phyloP scores from a whole-genome alignment of 768 basidiomycete species.

The Leccinum longicurvipes region DNA sequence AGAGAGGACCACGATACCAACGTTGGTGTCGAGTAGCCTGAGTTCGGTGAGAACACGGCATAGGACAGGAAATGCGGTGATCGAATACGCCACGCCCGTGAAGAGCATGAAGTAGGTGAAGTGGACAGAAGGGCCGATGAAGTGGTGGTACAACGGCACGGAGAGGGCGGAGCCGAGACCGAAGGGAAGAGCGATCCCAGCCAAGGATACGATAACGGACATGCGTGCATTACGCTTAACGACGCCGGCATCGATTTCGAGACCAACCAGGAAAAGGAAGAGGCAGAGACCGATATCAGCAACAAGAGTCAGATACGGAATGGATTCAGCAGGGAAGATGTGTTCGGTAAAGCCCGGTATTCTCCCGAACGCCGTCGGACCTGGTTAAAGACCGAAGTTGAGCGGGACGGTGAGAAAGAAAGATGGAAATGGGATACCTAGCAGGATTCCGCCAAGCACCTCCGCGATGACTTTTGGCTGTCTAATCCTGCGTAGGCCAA shows the following conservation, averaged over 20 bases:
- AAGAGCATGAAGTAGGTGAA: slow-evolving; percentile 95
- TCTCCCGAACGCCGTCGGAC: slow-evolving; percentile 63
- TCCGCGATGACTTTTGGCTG: slow-evolving; percentile 89
- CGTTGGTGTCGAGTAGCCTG: slow-evolving; percentile 85
- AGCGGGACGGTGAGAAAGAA: neutral
- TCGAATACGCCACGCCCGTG: slow-evolving; percentile 86
- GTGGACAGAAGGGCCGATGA: slow-evolving; percentile 61
- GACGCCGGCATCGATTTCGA: slow-evolving; percentile 80
- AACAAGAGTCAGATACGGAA: slow-evolving; percentile 77
- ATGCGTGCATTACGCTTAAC: slow-evolving; percentile 75
- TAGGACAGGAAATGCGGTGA: slow-evolving; percentile 83
- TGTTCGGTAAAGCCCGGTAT: slow-evolving; percentile 86
- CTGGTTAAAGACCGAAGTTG: slow-evolving; percentile 3
- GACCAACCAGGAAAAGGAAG: slow-evolving; percentile 90
- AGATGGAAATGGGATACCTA: slow-evolving; percentile 55
- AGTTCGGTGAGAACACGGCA: slow-evolving; percentile 89
- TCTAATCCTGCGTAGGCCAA: slow-evolving; percentile 65
- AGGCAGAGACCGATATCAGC: slow-evolving; percentile 87
- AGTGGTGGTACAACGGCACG: slow-evolving; percentile 50
- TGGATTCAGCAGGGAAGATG: slow-evolving; percentile 73
- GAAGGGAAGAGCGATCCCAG: slow-evolving; percentile 87
- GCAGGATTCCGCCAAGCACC: slow-evolving; percentile 85
- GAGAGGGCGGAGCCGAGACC: slow-evolving; percentile 73
- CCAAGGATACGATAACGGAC: slow-evolving; percentile 67
- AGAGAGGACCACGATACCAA: slow-evolving; percentile 89